Evolutionary conservation across 169 alveolate species (phyloP).

Genomic region (Pseudocohnilembus persalinus): DNA sequence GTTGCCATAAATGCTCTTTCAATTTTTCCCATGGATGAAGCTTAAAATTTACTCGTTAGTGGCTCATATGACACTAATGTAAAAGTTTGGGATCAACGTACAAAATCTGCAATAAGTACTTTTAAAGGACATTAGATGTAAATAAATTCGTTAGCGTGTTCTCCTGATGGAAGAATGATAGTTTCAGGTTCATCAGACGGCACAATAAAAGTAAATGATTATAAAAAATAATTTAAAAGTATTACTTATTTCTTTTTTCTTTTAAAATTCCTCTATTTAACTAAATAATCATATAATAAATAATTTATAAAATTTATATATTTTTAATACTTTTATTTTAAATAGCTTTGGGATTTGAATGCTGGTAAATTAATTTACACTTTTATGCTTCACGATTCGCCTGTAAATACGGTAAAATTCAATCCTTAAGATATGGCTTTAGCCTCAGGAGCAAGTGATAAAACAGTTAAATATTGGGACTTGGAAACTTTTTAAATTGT

Average conservation of each 20-base stretch:
- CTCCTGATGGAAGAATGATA: slow-evolving; percentile 82
- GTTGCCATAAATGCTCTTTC: slow-evolving; percentile 38
- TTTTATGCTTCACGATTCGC: slow-evolving; percentile 39
- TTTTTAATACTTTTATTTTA: background rate
- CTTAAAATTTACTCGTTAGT: slow-evolving; percentile 50
- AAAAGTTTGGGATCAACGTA: slow-evolving; percentile 78
- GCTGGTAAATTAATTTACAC: slow-evolving; percentile 51
- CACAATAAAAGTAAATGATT: slow-evolving; percentile 37
- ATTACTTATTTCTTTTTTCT: background rate
- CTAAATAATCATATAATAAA: background rate
- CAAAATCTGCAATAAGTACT: slow-evolving; percentile 46
- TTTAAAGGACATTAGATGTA: slow-evolving; percentile 64
- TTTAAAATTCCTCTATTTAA: background rate
- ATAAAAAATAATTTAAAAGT: slow-evolving; percentile 11
- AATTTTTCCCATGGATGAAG: slow-evolving; percentile 37
- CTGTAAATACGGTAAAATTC: slow-evolving; percentile 61
- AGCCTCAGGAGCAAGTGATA: slow-evolving; percentile 71
- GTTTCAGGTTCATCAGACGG: slow-evolving; percentile 84
- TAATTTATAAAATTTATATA: background rate
- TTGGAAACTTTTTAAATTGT: slow-evolving; percentile 61
- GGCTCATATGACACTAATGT: slow-evolving; percentile 68
- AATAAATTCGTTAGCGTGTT: slow-evolving; percentile 50
- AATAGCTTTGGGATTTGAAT: slow-evolving; percentile 63
- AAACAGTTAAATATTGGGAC: slow-evolving; percentile 78
- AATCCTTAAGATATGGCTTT: slow-evolving; percentile 76